Percentiles rank a stretch among this genome's conserved stretches.
Conservation (phyloP, 139 green algal genomes). For the Chlamydomonas incerta region DNA sequence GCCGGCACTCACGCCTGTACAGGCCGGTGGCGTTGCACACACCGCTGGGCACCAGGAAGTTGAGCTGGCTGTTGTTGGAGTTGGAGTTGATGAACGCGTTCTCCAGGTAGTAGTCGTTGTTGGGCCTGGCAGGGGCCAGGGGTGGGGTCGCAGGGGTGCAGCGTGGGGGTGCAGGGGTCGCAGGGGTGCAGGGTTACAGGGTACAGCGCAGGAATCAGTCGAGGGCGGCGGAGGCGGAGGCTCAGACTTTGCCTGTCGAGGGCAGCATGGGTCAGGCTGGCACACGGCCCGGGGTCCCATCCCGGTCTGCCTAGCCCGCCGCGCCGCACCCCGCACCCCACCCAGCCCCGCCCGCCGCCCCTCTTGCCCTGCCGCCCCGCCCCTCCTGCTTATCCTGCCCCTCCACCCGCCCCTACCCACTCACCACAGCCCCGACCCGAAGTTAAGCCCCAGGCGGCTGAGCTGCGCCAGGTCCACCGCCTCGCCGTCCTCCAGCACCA, state of each 20-base stretch:
- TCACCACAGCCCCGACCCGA: conserved; percentile 6
- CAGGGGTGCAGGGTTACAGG: too few species aligned
- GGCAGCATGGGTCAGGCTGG: too few species aligned
- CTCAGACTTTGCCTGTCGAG: too few species aligned
- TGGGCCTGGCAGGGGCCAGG: not conserved
- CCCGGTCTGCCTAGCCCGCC: too few species aligned
- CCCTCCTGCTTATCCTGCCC: not conserved
- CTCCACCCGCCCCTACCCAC: not conserved
- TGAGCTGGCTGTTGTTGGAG: conserved; percentile 6
- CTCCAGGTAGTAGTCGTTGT: conserved; percentile 36
- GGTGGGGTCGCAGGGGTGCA: not conserved
- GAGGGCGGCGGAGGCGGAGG: too few species aligned
- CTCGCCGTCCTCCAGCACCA: not conserved
- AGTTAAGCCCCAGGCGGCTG: conserved; percentile 4
- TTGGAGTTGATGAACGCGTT: conserved; percentile 42
- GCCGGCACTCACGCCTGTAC: too few species aligned
- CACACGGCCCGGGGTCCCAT: too few species aligned
- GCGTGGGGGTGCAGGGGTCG: not conserved
- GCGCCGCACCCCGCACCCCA: too few species aligned
- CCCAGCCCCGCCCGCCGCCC: too few species aligned
- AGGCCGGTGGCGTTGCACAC: conserved; percentile 4
- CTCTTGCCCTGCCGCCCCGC: not conserved
- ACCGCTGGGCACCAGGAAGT: conserved; percentile 3
- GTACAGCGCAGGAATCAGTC: too few species aligned
- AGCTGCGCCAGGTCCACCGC: conserved; percentile 25